Percentiles rank a stretch among this genome's conserved stretches.
phyloP scores from a whole-genome alignment of 306 rosid genomes.

The Arachis stenosperma region DNA sequence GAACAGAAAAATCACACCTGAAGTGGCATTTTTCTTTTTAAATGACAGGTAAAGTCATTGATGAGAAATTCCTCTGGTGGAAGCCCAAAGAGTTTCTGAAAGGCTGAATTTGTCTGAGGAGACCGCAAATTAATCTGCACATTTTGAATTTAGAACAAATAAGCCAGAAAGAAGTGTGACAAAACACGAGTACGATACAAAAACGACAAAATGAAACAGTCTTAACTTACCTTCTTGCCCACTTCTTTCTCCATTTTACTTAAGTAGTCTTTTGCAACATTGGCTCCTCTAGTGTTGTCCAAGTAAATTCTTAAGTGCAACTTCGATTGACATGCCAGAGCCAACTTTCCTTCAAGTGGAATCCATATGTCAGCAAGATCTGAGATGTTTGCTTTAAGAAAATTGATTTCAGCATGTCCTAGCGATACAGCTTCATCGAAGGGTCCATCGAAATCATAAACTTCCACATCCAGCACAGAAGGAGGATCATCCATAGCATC shows the following conservation, averaged over 20 bases:
- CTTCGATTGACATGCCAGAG: conserved; percentile 93
- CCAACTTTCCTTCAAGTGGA: conserved; percentile 93
- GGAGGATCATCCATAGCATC: conserved; percentile 99
- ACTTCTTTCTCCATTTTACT: conserved; percentile 98
- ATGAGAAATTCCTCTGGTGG: conserved; percentile 98
- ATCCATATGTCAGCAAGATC: conserved; percentile 92
- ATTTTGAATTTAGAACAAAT: conserved; percentile 11
- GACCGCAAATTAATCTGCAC: conserved; percentile 85
- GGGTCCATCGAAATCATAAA: conserved; percentile 97
- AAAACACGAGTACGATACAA: conserved; percentile 31
- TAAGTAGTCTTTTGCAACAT: conserved; percentile 73
- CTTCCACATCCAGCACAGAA: conserved; percentile 85
- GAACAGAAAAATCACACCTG: conserved; percentile 63
- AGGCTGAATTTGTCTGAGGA: conserved; percentile 95
- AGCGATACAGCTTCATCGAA: conserved; percentile 86
- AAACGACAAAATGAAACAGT: conserved; percentile 2
- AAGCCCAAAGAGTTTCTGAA: conserved; percentile 89
- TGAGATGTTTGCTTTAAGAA: conserved; percentile 75
- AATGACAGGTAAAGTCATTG: conserved; percentile 94
- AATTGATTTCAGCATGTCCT: conserved; percentile 91
- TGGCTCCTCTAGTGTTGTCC: conserved; percentile 80
- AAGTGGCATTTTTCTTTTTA: conserved; percentile 92
- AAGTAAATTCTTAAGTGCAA: conserved; percentile 90
- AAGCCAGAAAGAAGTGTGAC: conserved; percentile 32
- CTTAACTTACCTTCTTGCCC: conserved; percentile 81